Evolutionary conservation across 306 rosid genomes (phyloP).

Genomic region (Abrus pulchellus): DNA sequence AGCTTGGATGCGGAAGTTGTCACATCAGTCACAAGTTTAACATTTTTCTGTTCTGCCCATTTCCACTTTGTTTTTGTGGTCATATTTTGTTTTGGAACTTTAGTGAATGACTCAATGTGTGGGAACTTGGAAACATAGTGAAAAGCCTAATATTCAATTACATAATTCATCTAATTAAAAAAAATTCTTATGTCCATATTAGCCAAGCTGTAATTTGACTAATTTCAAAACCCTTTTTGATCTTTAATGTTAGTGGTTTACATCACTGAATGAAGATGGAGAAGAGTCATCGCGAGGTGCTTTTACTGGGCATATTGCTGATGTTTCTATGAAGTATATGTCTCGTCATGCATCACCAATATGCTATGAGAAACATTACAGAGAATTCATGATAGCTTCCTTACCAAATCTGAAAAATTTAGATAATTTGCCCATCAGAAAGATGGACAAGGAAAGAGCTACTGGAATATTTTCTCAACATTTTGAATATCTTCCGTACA

Average conservation of each 20-base stretch:
- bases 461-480: conserved; percentile 56
- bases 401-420: conserved; percentile 69
- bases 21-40: conserved; percentile 17
- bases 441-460: conserved; percentile 73
- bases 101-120: conserved; percentile 36
- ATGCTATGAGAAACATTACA: conserved; percentile 79
- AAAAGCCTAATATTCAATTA: conserved; percentile 37
- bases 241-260: conserved; percentile 50
- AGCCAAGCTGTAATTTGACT: background rate
- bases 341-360: conserved; percentile 81
- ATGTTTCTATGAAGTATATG: conserved; percentile 64
- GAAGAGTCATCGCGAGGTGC: conserved; percentile 52
- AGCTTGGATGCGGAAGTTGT: conserved; percentile 29
- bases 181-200: conserved; percentile 36
- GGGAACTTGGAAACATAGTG: conserved; percentile 9
- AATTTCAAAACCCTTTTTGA: conserved; percentile 27
- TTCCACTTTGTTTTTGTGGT: conserved; percentile 35
- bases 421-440: conserved; percentile 71
- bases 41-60: conserved; percentile 20
- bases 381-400: conserved; percentile 85
- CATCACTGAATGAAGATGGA: conserved; percentile 56
- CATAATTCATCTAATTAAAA: conserved; percentile 22
- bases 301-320: conserved; percentile 54
- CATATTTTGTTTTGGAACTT: conserved; percentile 38
- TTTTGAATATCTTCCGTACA: conserved; percentile 80